Evolutionary conservation across 257 asterid genomes (phyloP), one percentile per base, ranked within the genome.

Genomic region (Petunia secreta): DNA sequence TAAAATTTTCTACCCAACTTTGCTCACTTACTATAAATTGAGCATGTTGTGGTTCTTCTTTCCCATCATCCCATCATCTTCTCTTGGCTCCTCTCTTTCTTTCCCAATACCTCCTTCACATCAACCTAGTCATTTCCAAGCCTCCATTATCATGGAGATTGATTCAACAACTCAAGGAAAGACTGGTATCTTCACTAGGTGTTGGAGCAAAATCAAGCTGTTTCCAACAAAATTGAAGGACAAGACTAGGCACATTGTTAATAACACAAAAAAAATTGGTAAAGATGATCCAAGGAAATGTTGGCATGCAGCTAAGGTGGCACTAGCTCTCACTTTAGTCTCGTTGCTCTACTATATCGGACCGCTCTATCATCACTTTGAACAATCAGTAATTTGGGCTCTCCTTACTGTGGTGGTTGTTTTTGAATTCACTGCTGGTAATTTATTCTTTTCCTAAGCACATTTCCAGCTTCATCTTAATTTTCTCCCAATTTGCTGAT

Each of bases 331-430:
- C 15, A 88, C 94, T 0, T 25, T 91, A 43, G 92, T 89, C 9
- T 93, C 98, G 2, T 52, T 89, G 62, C 63, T 91, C 85, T 93
- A 91, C 85, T 93, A 89, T 59, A 86, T 88, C 11, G 77, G 89
- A 46, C 97, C 97, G 2, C 81, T 92, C 1, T 94, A 91, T 77
- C 81, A 87, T 39, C 90, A 91, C 1, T 91, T 92, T 50, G 97
- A 95, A 34, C 90, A 89, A 37, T 88, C 94, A 0, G 94, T 91
- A 76, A 94, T 92, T 89, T 94, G 96, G 97, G 97, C 96, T 0
- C 81, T 92, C 40, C 78, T 94, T 0, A 94, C 97, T 0, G 97
- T 94, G 40, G 92, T 89, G 7, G 90, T 91, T 2, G 92, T 87
- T 1, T 92, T 91, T 5, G 98, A 94, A 77, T 94, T 84, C 75